Evolutionary conservation across 2,329 filamentous ascomycete genomes (phyloP).

Genomic region (Kalmusia sp.): DNA sequence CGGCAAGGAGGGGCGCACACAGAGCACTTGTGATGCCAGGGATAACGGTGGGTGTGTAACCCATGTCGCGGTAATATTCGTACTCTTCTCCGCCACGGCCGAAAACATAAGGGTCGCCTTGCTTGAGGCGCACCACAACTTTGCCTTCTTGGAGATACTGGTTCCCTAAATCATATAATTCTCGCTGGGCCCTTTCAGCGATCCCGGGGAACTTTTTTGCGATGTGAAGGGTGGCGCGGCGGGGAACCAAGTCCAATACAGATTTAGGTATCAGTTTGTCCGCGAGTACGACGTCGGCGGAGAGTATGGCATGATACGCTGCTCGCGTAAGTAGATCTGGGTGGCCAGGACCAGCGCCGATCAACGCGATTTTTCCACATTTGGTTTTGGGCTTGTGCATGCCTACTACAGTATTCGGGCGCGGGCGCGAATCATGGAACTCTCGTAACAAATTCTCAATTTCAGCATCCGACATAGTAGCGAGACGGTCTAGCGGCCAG

Average conservation of each 20-base stretch:
- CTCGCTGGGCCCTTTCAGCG: conserved; percentile 89
- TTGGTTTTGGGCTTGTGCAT: too few species aligned
- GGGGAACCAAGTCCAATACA: conserved; percentile 88
- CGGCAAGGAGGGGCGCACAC: conserved; percentile 85
- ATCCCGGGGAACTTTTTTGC: conserved; percentile 98
- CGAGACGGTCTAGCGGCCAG: conserved; percentile 87
- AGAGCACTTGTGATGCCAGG: conserved; percentile 91
- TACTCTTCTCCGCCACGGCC: conserved; percentile 94
- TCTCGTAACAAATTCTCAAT: conserved; percentile 77
- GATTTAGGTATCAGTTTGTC: conserved; percentile 86
- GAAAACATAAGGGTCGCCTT: conserved; percentile 96
- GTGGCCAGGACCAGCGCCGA: conserved; percentile 90
- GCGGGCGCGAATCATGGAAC: conserved; percentile 62
- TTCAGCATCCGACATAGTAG: conserved; percentile 79
- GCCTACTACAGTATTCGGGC: too few species aligned
- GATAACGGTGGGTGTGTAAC: conserved; percentile 75
- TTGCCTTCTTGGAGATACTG: conserved; percentile 72
- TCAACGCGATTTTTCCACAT: conserved; percentile 84
- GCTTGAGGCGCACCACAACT: conserved; percentile 88
- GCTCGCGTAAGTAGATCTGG: conserved; percentile 88
- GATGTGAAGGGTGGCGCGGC: conserved; percentile 87
- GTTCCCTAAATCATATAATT: conserved; percentile 81
- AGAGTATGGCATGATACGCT: conserved; percentile 76
- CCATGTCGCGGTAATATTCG: conserved; percentile 77
- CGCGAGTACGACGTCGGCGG: conserved; percentile 79